Percentiles rank a stretch among this genome's conserved stretches.
Conservation (phyloP, 163 green algal genomes). For the Coccomyxa subellipsoidea region DNA sequence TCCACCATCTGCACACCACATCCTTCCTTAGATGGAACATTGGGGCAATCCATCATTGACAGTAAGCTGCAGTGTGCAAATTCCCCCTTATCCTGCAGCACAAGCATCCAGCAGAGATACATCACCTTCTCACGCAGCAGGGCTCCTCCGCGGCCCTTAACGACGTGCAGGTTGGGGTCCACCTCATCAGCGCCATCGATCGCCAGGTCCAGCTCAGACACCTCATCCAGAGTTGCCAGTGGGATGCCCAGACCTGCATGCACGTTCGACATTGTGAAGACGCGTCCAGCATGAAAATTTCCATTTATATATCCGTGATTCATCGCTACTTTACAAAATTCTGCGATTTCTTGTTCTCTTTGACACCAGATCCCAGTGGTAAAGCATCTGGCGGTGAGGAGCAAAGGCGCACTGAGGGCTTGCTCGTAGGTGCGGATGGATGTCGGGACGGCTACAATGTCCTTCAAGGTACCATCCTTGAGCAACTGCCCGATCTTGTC, state of each 20-base stretch:
- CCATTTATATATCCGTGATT: too few species aligned
- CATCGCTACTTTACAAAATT: too few species aligned
- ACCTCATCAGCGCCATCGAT: conserved; percentile 99
- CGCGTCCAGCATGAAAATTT: too few species aligned
- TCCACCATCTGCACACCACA: conserved; percentile 89
- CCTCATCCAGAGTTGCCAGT: conserved; percentile 95
- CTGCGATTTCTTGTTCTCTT: too few species aligned
- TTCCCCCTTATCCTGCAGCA: neutral
- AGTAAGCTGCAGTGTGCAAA: neutral
- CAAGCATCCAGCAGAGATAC: neutral
- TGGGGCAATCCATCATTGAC: neutral
- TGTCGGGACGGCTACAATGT: conserved; percentile 96
- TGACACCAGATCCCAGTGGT: too few species aligned
- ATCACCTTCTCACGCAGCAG: conserved; percentile 94
- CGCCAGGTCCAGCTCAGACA: conserved; percentile 93
- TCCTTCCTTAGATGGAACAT: neutral
- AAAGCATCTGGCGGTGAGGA: neutral
- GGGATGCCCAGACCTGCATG: conserved; percentile 84
- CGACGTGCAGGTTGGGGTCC: conserved; percentile 93
- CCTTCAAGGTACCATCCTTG: conserved; percentile 86
- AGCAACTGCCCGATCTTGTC: conserved; percentile 92
- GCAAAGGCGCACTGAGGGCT: conserved; percentile 48
- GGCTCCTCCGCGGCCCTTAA: conserved; percentile 96
- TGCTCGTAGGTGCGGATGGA: conserved; percentile 86
- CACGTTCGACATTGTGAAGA: neutral